A percentile compares a stretch with the other conserved stretches of the same genome.
Evolutionary conservation across 2,329 filamentous ascomycete species (phyloP).

Genomic region (Geosmithia putterillii): DNA sequence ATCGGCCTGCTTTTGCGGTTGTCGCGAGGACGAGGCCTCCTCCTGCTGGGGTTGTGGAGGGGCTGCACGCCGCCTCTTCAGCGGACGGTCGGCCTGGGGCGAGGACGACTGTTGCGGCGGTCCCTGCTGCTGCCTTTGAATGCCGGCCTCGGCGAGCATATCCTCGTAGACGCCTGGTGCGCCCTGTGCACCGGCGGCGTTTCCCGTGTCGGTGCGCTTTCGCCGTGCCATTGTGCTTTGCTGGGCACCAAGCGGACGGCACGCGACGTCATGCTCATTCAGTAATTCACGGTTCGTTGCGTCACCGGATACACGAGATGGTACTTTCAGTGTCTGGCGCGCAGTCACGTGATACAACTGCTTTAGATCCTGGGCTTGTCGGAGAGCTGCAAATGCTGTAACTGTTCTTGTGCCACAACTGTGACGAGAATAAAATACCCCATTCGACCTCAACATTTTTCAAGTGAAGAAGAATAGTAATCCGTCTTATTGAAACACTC

Average conservation of each 20-base stretch:
- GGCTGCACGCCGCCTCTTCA: constrained; percentile 22
- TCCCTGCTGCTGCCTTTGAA: constrained; percentile 12
- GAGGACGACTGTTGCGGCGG: neutral
- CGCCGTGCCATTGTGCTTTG: neutral
- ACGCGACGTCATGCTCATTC: neutral
- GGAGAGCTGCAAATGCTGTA: neutral
- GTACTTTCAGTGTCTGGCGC: neutral
- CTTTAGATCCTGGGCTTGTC: neutral
- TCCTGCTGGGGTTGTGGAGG: constrained; percentile 1
- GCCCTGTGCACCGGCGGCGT: neutral
- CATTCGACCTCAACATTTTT: too few species aligned
- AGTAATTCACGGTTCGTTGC: neutral
- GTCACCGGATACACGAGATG: neutral
- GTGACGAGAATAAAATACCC: too few species aligned
- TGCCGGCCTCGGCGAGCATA: constrained; percentile 37
- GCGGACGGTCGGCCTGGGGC: constrained; percentile 19
- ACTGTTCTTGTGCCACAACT: too few species aligned
- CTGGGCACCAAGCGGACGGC: neutral
- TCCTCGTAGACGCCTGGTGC: constrained; percentile 30
- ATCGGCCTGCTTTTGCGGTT: constrained; percentile 4
- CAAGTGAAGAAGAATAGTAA: too few species aligned
- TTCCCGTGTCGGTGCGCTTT: neutral
- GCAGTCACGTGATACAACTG: neutral
- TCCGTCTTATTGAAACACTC: too few species aligned
- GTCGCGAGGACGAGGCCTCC: neutral